Conservation (phyloP, 176 grass and related monocot species). For the Stipa capillata region DNA sequence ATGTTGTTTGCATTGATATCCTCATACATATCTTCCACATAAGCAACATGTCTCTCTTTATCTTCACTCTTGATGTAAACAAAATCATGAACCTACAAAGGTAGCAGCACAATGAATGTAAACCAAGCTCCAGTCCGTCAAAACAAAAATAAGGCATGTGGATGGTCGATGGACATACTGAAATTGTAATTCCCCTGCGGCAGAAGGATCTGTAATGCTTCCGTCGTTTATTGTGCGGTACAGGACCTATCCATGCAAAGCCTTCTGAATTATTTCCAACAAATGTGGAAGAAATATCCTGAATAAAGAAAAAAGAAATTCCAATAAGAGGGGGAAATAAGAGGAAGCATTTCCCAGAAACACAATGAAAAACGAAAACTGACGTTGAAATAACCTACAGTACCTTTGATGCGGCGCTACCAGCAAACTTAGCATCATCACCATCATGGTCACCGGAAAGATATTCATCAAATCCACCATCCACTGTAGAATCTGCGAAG, state of each 20-base stretch:
- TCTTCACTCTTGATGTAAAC: slow-evolving; percentile 47
- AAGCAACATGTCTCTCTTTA: slow-evolving; percentile 34
- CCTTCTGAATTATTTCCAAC: slow-evolving; percentile 7
- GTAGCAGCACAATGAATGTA: neutral
- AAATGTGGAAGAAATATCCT: slow-evolving; percentile 32
- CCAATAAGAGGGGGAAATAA: neutral
- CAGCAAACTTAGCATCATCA: slow-evolving; percentile 28
- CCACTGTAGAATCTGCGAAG: neutral
- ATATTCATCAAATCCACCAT: slow-evolving; percentile 10
- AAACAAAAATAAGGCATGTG: neutral
- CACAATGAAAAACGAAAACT: neutral
- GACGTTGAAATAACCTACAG: neutral
- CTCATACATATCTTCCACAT: slow-evolving; percentile 65
- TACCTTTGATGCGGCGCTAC: slow-evolving; percentile 38
- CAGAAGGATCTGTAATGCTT: slow-evolving; percentile 66
- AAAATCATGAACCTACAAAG: slow-evolving; percentile 58
- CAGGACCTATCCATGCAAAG: slow-evolving; percentile 48
- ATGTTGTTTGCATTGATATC: slow-evolving; percentile 38
- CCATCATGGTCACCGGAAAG: neutral
- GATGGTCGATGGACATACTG: slow-evolving; percentile 22
- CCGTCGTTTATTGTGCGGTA: slow-evolving; percentile 26
- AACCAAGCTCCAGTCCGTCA: neutral
- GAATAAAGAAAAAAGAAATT: neutral
- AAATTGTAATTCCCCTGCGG: slow-evolving; percentile 41
- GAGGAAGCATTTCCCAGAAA: neutral